phyloP scores from a whole-genome alignment of 2,329 filamentous ascomycete species.

The Neodidymelliopsis sp. region DNA sequence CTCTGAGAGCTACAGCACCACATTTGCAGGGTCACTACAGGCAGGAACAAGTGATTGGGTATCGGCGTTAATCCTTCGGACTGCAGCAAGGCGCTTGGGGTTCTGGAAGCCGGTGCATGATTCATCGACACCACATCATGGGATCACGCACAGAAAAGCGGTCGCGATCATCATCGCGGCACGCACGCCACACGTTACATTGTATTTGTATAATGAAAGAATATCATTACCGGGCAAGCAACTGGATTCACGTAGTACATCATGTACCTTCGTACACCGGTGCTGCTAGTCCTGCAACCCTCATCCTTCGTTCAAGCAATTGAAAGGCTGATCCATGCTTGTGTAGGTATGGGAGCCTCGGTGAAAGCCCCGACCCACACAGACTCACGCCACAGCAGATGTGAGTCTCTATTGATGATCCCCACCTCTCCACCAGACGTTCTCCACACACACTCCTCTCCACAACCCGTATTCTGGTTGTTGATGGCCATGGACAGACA shows the following conservation, averaged over 20 bases:
- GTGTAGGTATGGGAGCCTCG: conserved; percentile 4
- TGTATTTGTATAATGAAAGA: conserved; percentile 21
- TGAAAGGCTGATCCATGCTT: conserved; percentile 1
- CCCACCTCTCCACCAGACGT: neutral
- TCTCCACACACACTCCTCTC: conserved; percentile 7
- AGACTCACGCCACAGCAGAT: conserved; percentile 11
- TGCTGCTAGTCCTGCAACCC: conserved; percentile 6
- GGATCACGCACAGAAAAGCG: conserved; percentile 12
- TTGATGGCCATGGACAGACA: neutral
- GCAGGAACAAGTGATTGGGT: conserved; percentile 5
- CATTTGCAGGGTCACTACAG: conserved; percentile 2
- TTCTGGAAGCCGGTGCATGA: conserved; percentile 15
- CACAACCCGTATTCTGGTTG: conserved; percentile 4
- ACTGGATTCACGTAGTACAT: conserved; percentile 4
- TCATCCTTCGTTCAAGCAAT: neutral
- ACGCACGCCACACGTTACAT: conserved; percentile 8
- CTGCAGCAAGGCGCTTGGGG: conserved; percentile 18
- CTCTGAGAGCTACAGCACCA: conserved; percentile 9
- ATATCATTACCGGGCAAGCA: conserved; percentile 16
- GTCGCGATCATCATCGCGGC: conserved; percentile 3
- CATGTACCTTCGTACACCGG: neutral
- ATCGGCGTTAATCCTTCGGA: conserved; percentile 5
- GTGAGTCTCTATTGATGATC: neutral
- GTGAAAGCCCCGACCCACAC: conserved; percentile 9
- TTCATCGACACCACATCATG: conserved; percentile 13